Conservation (phyloP, 164 flowering plant species). For the Saururus chinensis region DNA sequence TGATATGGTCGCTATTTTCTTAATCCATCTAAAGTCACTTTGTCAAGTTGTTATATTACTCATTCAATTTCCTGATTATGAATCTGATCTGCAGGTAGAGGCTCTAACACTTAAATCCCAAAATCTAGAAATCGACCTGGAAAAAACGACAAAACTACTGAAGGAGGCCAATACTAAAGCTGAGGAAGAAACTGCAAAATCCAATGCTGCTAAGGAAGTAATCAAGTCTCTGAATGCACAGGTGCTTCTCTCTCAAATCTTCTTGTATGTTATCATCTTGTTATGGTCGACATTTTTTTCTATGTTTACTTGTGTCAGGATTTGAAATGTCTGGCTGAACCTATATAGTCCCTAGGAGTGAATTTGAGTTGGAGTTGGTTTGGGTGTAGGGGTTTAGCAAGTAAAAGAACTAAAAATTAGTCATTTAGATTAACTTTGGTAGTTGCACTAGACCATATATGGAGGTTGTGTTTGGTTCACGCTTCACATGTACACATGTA, state of each 20-base stretch:
- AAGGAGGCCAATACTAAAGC: conserved; percentile 50
- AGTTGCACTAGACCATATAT: too few relatives aligned
- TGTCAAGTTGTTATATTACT: neutral
- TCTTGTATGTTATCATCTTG: neutral
- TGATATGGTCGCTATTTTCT: neutral
- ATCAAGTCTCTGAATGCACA: conserved; percentile 70
- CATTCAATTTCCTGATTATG: neutral
- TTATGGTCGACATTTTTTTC: too few relatives aligned
- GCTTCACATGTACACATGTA: too few relatives aligned
- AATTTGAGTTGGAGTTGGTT: too few relatives aligned
- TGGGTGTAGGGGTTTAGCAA: too few relatives aligned
- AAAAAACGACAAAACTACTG: conserved; percentile 46
- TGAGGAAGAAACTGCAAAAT: conserved; percentile 68
- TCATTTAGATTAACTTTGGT: too few relatives aligned
- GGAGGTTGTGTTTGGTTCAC: too few relatives aligned
- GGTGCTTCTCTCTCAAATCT: conserved; percentile 21
- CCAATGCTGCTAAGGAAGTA: conserved; percentile 77
- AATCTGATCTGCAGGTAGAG: conserved; percentile 39
- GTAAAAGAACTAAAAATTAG: too few relatives aligned
- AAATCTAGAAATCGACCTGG: conserved; percentile 66
- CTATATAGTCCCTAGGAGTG: too few relatives aligned
- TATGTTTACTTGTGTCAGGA: too few relatives aligned
- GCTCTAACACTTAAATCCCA: conserved; percentile 51
- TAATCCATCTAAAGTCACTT: neutral
- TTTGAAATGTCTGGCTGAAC: too few relatives aligned